Evolutionary conservation across 306 rosid species (phyloP), one percentile per base, ranked within the genome.

Genomic region (Vigna mungo): DNA sequence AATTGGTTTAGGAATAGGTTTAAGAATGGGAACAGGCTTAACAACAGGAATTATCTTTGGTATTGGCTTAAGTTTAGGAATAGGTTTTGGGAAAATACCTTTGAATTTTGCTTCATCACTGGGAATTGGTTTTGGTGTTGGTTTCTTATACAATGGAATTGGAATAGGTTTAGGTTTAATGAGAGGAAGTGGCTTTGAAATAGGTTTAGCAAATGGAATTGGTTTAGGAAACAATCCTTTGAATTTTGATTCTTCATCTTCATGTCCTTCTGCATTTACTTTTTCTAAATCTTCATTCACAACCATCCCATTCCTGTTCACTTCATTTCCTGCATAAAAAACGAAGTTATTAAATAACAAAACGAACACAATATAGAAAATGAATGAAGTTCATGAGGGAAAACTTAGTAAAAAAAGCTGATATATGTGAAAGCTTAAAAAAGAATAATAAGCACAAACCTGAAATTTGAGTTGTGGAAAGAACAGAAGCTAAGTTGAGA

Each of bases 321-420:
- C 51, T 51, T 73, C 83, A 46, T 61, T 77, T 13, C 54, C 85
- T 81, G 6, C 20, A 68, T 0, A 77, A 12, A 4, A 59, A 23
- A 13, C 6, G 65, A 11, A 59, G 12, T 37, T 4, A 25, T 0
- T 5, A 25, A 27, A 27, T 27, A 27, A 4, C 32, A 27, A 30
- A 30, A 34, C 7, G 7, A 32, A 32, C 36, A 32, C 36, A 32
- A 0, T n/a, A n/a, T n/a, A n/a, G n/a, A n/a, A n/a, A n/a, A n/a
- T n/a, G 6, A 34, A 34, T 34, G 7, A 34, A 34, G 37, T 34
- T 34, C 7, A 6, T 1, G 1, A 34, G 37, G 36, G 7, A n/a
- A n/a, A n/a, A n/a, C n/a, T n/a, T n/a, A n/a, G n/a, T n/a, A n/a
- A n/a, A n/a, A n/a, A n/a, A n/a, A n/a, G n/a, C n/a, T n/a, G n/a